Evolutionary conservation across 441 rosid species (phyloP), one percentile per base, ranked within the genome.

Genomic region (Heliophila coronopifolia): DNA sequence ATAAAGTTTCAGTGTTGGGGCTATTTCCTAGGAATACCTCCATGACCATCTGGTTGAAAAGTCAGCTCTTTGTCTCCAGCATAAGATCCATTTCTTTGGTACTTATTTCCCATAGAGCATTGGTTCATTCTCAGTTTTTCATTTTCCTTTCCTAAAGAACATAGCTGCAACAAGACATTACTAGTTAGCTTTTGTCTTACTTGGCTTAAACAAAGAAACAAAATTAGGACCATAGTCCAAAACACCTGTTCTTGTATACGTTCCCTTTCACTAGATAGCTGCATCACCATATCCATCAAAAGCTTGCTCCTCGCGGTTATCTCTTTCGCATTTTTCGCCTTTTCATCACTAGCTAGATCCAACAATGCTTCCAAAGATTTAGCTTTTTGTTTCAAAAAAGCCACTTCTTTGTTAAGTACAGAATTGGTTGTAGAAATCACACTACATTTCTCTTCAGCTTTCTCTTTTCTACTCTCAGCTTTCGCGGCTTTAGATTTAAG

Each of bases 401-500:
- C 60, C 50, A 81, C 40, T 64, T 87, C 89, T 23, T 72, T 68
- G 34, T 74, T 74, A 43, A 91, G 82, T 33, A 76, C 77, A 12
- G 71, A 61, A 73, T 84, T 91, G 4, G 76, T 51, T 39, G 74
- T 84, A 16, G 96, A 87, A 46, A 91, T 54, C 45, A 51, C 44
- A 49, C 73, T 64, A 54, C 93, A 83, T 54, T 77, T 83, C 65
- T 83, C 98, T 71, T 91, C 98, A n/a, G 61, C 74, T 26, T 47
- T 63, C 55, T 80, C 93, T 0, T 66, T 75, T 67, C 69, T 80
- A 65, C 69, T 76, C 67, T 91, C 98, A 18, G 95, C 93, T 74
- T 70, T 87, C 9, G 90, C 72, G 36, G 79, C 95, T 70, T 87
- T 91, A 4, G 93, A 87, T 34, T 84, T 91, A 31, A 87, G 71